A percentile compares a stretch with the other conserved stretches of the same genome.
These are phyloP conservation scores for Saccharomyces jurei DNA, from an alignment of 805 yeast species.

Conservation along the genomic window DNA sequence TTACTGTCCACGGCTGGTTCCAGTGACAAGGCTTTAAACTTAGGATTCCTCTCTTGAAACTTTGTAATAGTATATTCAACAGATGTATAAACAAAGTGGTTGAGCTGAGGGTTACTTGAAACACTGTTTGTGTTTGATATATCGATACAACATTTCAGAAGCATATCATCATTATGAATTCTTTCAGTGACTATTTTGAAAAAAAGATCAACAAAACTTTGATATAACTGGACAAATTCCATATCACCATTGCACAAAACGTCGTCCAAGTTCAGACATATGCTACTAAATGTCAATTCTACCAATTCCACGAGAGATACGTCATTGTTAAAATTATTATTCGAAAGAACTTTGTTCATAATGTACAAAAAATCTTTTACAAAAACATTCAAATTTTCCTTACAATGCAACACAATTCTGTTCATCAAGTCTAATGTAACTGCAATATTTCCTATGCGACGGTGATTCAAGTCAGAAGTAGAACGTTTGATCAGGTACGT, in stretches of 20 bases:
- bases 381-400: constrained; percentile 76
- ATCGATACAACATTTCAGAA: constrained; percentile 27
- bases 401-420: constrained; percentile 65
- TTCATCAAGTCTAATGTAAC: constrained; percentile 69
- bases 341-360: constrained; percentile 40
- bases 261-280: constrained; percentile 48
- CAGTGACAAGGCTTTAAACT: constrained; percentile 10
- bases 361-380: constrained; percentile 62
- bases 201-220: constrained; percentile 28
- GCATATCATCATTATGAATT: constrained; percentile 23
- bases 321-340: constrained; percentile 42
- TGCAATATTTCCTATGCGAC: constrained; percentile 67
- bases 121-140: constrained; percentile 25
- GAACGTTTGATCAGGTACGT: constrained; percentile 58
- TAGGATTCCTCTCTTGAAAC: constrained; percentile 24
- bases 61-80: constrained; percentile 19
- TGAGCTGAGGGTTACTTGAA: constrained; percentile 24
- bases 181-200: constrained; percentile 20
- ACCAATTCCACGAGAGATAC: constrained; percentile 49
- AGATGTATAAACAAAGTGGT: constrained; percentile 20
- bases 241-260: constrained; percentile 60
- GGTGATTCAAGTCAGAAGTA: constrained; percentile 48
- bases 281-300: constrained; percentile 39
- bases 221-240: constrained; percentile 43
- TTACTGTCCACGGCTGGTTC: constrained; percentile 7